Percentiles rank a stretch among this genome's conserved stretches.
phyloP scores from a whole-genome alignment of 2,329 filamentous ascomycete genomes.

The Lasiodiplodia gonubiensis region DNA sequence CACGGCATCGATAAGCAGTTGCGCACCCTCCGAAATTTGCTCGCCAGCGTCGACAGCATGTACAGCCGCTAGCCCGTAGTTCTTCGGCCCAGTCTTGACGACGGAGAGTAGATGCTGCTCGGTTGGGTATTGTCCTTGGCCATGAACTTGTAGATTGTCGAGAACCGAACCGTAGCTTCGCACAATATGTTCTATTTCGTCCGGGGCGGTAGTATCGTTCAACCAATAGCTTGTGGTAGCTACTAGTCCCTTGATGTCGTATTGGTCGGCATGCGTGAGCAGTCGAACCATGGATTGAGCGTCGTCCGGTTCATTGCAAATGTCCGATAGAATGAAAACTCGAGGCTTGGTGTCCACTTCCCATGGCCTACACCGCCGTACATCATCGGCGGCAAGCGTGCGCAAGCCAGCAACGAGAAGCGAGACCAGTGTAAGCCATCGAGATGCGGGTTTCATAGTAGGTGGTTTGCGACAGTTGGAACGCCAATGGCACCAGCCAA shows the following conservation, averaged over 20 bases:
- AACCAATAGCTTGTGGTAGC: constrained; percentile 50
- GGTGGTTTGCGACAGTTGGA: neutral
- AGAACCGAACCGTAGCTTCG: constrained; percentile 42
- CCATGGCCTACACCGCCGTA: constrained; percentile 33
- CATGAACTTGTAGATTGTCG: constrained; percentile 58
- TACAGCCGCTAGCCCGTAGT: constrained; percentile 48
- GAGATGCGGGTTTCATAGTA: neutral
- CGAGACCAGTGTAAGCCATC: neutral
- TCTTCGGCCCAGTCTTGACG: constrained; percentile 48
- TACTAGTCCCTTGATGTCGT: constrained; percentile 48
- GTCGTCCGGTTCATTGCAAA: constrained; percentile 49
- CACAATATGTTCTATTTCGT: constrained; percentile 45
- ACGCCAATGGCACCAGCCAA: neutral
- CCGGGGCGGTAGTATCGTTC: constrained; percentile 42
- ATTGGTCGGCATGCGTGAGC: constrained; percentile 46
- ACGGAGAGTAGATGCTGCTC: constrained; percentile 45
- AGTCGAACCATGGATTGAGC: constrained; percentile 47
- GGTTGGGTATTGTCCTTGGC: constrained; percentile 50
- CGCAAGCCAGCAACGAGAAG: neutral
- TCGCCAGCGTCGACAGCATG: constrained; percentile 37
- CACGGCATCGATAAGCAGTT: constrained; percentile 53
- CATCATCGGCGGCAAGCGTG: neutral
- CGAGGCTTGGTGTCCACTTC: constrained; percentile 43
- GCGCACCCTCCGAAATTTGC: constrained; percentile 50
- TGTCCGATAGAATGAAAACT: constrained; percentile 49